These are phyloP conservation scores for Blumeria hordei DNA, from an alignment of 2,329 filamentous ascomycete genomes.

Conservation along the genomic window DNA sequence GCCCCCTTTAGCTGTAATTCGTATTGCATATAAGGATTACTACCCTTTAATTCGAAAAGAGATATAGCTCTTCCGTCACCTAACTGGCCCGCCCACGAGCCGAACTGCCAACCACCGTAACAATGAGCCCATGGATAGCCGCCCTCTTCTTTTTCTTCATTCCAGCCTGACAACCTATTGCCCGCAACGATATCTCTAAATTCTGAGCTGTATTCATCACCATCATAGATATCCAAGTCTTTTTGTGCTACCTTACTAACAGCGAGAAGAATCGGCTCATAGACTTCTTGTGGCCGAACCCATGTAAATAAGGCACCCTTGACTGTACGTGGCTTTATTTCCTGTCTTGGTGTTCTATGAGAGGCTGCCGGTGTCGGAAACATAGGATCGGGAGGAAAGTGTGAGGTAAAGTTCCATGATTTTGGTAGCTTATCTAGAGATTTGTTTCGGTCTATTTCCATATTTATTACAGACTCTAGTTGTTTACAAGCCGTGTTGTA, in stretches of 20 bases:
- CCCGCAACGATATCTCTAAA: slow-evolving; percentile 62
- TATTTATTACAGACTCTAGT: too few relatives aligned
- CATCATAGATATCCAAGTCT: slow-evolving; percentile 51
- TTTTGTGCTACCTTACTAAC: slow-evolving; percentile 57
- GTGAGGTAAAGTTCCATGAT: slow-evolving; percentile 39
- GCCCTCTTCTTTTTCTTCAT: slow-evolving; percentile 36
- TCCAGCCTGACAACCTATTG: slow-evolving; percentile 60
- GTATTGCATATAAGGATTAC: slow-evolving; percentile 44
- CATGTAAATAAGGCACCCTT: slow-evolving; percentile 72
- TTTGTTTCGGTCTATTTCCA: too few relatives aligned
- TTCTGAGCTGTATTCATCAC: slow-evolving; percentile 44
- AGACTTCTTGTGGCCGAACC: slow-evolving; percentile 54
- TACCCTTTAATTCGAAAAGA: slow-evolving; percentile 71
- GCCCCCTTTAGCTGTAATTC: slow-evolving; percentile 91
- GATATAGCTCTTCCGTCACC: slow-evolving; percentile 89
- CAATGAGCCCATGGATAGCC: slow-evolving; percentile 97
- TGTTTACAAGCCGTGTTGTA: too few relatives aligned
- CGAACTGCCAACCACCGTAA: slow-evolving; percentile 66
- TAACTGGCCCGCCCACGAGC: slow-evolving; percentile 85
- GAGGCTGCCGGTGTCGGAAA: slow-evolving; percentile 66
- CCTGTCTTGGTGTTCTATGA: slow-evolving; percentile 53
- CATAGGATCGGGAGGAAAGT: slow-evolving; percentile 48
- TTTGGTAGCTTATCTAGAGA: slow-evolving; percentile 33
- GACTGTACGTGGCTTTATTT: slow-evolving; percentile 61
- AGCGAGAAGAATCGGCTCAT: slow-evolving; percentile 54